Conservation (phyloP, 768 basidiomycete species). For the Hirschioporus abietinus region DNA sequence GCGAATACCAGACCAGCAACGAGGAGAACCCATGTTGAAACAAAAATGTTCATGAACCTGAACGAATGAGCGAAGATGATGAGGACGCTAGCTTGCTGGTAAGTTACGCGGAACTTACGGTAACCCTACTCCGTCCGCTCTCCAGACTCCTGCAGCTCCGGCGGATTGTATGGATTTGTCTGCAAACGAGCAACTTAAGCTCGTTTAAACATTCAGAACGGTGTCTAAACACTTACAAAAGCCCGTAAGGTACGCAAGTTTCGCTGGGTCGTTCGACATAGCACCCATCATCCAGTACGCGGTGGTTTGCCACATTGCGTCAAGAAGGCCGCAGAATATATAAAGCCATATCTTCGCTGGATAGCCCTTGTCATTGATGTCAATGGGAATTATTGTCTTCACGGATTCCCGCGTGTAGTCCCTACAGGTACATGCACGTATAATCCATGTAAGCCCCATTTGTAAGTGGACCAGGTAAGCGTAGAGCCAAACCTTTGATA, state of each 20-base stretch:
- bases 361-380: slow-evolving; percentile 53
- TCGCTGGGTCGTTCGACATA: slow-evolving; percentile 78
- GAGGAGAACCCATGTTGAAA: slow-evolving; percentile 69
- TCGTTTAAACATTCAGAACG: not conserved
- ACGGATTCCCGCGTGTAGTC: slow-evolving; percentile 54
- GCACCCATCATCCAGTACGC: slow-evolving; percentile 83
- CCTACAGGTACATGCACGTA: slow-evolving; percentile 30
- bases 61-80: not conserved
- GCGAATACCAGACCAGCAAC: slow-evolving; percentile 58
- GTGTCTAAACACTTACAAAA: slow-evolving; percentile 55
- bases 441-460: not conserved
- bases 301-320: slow-evolving; percentile 82
- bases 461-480: not conserved
- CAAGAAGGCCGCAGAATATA: slow-evolving; percentile 69
- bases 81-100: not conserved
- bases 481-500: slow-evolving; percentile 64
- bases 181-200: slow-evolving; percentile 16
- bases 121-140: slow-evolving; percentile 53
- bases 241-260: slow-evolving; percentile 75
- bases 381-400: slow-evolving; percentile 41
- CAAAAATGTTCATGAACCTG: slow-evolving; percentile 63
- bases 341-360: slow-evolving; percentile 54
- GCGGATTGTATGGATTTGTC: slow-evolving; percentile 77
- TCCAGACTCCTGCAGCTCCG: slow-evolving; percentile 69
- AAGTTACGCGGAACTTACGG: slow-evolving; percentile 46